These are phyloP conservation scores for Colletotrichum higginsianum DNA, from an alignment of 2,329 filamentous ascomycete species.

Conservation along the genomic window DNA sequence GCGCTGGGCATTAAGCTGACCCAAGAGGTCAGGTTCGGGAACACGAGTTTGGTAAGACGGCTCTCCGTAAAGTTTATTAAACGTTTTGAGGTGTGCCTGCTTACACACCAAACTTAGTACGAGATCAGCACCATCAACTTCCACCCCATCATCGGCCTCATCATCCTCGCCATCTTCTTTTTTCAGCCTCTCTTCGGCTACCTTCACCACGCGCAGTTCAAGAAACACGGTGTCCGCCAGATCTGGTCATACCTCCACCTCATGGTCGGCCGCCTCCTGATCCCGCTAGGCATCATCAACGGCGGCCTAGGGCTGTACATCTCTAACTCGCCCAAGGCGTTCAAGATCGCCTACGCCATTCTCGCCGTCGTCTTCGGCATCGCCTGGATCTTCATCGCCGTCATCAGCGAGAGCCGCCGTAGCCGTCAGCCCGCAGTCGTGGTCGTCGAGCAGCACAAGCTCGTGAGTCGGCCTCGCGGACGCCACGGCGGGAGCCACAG, in stretches of 20 bases:
- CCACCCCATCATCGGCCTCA: conserved; percentile 64
- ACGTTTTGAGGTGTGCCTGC: not conserved
- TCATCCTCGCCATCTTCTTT: conserved; percentile 56
- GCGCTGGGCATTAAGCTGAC: conserved; percentile 61
- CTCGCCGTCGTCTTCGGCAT: conserved; percentile 56
- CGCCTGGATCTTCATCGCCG: conserved; percentile 54
- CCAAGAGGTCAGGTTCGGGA: conserved; percentile 48
- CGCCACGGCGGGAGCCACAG: conserved; percentile 13
- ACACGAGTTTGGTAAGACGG: conserved; percentile 50
- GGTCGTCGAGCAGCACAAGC: conserved; percentile 37
- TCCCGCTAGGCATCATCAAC: conserved; percentile 61
- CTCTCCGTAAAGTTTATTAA: no score
- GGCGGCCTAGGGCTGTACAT: conserved; percentile 61
- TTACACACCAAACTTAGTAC: conserved; percentile 46
- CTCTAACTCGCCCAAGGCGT: conserved; percentile 47
- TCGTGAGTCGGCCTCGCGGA: conserved; percentile 22
- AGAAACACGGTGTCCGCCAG: conserved; percentile 54
- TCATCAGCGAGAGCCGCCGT: conserved; percentile 51
- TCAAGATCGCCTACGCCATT: conserved; percentile 56
- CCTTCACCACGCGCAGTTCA: conserved; percentile 60
- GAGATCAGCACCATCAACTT: conserved; percentile 51
- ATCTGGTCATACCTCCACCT: conserved; percentile 61
- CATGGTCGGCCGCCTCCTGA: conserved; percentile 57
- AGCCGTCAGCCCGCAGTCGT: conserved; percentile 33
- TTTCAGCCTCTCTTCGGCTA: conserved; percentile 60